Evolutionary conservation across 1,284 basidiomycete species (phyloP).

Genomic region (Fistulinella staudtii): DNA sequence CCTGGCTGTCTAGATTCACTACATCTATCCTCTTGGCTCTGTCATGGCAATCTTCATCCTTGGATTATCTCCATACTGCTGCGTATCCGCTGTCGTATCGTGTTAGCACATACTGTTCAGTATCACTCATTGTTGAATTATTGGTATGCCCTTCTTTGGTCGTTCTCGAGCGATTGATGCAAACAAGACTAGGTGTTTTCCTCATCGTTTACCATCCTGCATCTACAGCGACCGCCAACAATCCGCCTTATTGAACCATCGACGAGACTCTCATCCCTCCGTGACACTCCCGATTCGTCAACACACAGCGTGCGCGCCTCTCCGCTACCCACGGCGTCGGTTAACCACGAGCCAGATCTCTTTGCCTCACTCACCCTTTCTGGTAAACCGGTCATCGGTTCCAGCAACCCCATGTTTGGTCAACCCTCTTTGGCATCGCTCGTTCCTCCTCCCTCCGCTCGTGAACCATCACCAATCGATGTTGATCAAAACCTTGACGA

Average conservation of each 20-base stretch:
- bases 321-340: too few species aligned
- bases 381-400: conserved; percentile 49
- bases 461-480: too few species aligned
- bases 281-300: conserved; percentile 34
- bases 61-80: conserved; percentile 38
- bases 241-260: conserved; percentile 61
- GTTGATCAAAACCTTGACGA: conserved; percentile 37
- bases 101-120: conserved; percentile 44
- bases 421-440: conserved; percentile 47
- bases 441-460: conserved; percentile 19
- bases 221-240: conserved; percentile 58
- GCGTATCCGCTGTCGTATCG: conserved; percentile 33
- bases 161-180: conserved; percentile 5
- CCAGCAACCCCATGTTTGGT: conserved; percentile 59
- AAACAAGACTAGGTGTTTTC: conserved; percentile 42
- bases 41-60: conserved; percentile 39
- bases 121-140: conserved; percentile 47
- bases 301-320: conserved; percentile 19
- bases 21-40: conserved; percentile 47
- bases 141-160: conserved; percentile 39
- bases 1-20: conserved; percentile 54
- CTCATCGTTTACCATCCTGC: conserved; percentile 49
- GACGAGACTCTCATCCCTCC: conserved; percentile 36
- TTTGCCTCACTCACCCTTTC: conserved; percentile 62
- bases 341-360: conserved; percentile 51